Base-by-base conservation (phyloP, 2,329 filamentous ascomycete genomes). In the Aspergillus udagawae region DNA sequence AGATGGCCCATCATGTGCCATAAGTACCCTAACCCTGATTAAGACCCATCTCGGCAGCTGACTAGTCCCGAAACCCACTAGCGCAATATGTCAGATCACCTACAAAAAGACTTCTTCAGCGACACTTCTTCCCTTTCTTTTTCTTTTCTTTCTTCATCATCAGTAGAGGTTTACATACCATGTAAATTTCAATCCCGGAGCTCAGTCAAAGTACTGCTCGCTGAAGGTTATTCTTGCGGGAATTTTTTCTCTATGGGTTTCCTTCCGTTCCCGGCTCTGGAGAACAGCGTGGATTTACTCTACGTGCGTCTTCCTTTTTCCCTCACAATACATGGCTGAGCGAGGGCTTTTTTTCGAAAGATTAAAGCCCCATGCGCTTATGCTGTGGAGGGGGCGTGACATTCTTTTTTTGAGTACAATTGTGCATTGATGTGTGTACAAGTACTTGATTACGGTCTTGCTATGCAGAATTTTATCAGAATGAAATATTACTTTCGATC, bases 161-260 rank as follows among this genome's bases (percentile, higher is more conserved):
- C 77, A 79, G 77, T 79, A 79, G 77, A 72, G 76, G 77, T 79
- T 78, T 79, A 78, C 76, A 74, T 75, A 76, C 71, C 70, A 73
- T 75, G 75, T 77, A 75, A 77, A 78, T 77, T 76, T 73, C 71
- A 68, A 64, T 67, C 75, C 70, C 70, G 75, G 71, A 76, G 77
- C 76, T 78, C 76, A 75, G 74, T 73, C 67, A 73, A 65, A 66
- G 61, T 65, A 74, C 73, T 75, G 78, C 76, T 75, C 73, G 74
- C 78, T 80, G 75, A 80, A 78, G 75, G 70, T 76, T 79, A 73
- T 79, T 75, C 73, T 72, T 69, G 69, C 70, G 67, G 71, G 55
- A 59, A 68, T 67, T 73, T 70, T 63, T 70, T 70, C 67, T 65
- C 66, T 56, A 70, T 78, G 76, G 74, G 72, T 77, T 76, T 77